These are phyloP conservation scores for Macroventuria anomochaeta DNA, from an alignment of 2,329 filamentous ascomycete genomes.

Conservation along the genomic window DNA sequence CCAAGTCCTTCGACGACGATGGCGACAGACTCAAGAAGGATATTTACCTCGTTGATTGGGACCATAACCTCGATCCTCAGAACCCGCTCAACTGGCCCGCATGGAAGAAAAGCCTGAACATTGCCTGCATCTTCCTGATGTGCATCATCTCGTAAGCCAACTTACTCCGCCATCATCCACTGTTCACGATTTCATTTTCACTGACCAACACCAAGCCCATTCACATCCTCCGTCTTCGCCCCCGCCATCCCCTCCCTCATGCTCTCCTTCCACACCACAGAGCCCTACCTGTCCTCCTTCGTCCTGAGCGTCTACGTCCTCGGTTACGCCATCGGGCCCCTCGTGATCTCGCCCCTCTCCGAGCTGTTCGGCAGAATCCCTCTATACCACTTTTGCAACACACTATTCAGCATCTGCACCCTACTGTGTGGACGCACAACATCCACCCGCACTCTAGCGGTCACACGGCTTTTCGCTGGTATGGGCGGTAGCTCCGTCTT, in stretches of 20 bases:
- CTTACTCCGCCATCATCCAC: background rate
- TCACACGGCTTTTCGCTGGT: constrained; percentile 60
- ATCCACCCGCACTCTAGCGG: constrained; percentile 43
- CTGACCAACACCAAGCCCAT: constrained; percentile 18
- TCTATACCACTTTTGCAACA: constrained; percentile 60
- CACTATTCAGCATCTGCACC: constrained; percentile 65
- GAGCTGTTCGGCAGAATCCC: constrained; percentile 49
- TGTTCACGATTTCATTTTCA: too few species aligned
- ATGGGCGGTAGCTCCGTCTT: constrained; percentile 8
- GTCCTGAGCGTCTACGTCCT: constrained; percentile 34
- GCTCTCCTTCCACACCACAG: constrained; percentile 22
- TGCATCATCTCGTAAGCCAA: background rate
- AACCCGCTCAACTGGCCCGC: background rate
- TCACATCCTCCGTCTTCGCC: constrained; percentile 36
- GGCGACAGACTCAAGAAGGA: background rate
- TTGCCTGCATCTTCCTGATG: background rate
- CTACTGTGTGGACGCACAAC: constrained; percentile 59
- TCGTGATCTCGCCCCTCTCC: constrained; percentile 34
- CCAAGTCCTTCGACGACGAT: background rate
- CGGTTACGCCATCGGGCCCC: constrained; percentile 38
- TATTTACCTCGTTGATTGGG: background rate
- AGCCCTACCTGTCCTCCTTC: constrained; percentile 32
- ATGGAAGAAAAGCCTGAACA: background rate
- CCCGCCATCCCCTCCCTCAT: constrained; percentile 31
- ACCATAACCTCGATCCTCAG: background rate